A percentile compares a stretch with the other conserved stretches of the same genome.
Evolutionary conservation across 108 stramenopile genomes (phyloP).

Genomic region (Nitzschia sp.): DNA sequence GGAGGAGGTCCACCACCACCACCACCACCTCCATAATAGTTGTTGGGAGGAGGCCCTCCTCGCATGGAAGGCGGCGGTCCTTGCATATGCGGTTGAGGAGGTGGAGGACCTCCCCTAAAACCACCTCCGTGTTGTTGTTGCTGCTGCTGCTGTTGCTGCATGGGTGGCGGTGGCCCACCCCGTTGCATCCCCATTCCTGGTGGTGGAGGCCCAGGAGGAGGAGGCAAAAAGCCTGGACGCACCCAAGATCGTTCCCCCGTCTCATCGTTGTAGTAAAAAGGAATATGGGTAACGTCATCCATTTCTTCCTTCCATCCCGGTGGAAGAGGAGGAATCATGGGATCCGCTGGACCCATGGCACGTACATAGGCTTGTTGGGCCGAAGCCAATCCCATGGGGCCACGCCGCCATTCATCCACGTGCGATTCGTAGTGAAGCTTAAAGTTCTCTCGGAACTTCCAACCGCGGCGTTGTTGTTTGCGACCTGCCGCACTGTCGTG

Average conservation of each 20-base stretch:
- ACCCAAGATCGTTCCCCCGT: slow-evolving; percentile 81
- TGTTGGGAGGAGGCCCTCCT: slow-evolving; percentile 23
- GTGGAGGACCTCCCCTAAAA: slow-evolving; percentile 1
- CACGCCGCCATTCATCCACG: slow-evolving; percentile 65
- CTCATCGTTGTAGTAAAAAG: slow-evolving; percentile 61
- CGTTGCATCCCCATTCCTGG: neutral
- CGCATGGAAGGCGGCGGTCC: slow-evolving; percentile 15
- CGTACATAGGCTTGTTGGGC: slow-evolving; percentile 57
- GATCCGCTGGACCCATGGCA: slow-evolving; percentile 44
- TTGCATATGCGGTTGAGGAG: slow-evolving; percentile 9
- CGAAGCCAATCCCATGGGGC: slow-evolving; percentile 82
- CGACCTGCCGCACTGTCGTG: slow-evolving; percentile 87
- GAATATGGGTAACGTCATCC: slow-evolving; percentile 74
- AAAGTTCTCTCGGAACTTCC: slow-evolving; percentile 92
- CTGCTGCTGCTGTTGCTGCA: slow-evolving; percentile 2
- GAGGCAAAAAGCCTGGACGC: slow-evolving; percentile 80
- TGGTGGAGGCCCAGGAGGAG: slow-evolving; percentile 52
- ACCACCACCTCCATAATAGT: slow-evolving; percentile 5
- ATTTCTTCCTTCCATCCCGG: slow-evolving; percentile 79
- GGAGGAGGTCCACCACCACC: slow-evolving; percentile 16
- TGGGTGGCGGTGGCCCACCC: slow-evolving; percentile 5
- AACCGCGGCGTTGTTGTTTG: slow-evolving; percentile 89
- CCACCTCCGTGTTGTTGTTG: slow-evolving; percentile 5
- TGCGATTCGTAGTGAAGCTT: slow-evolving; percentile 70
- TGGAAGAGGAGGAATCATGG: slow-evolving; percentile 78